phyloP scores from a whole-genome alignment of 768 basidiomycete genomes.

The Hygrophoropsis aurantiaca region DNA sequence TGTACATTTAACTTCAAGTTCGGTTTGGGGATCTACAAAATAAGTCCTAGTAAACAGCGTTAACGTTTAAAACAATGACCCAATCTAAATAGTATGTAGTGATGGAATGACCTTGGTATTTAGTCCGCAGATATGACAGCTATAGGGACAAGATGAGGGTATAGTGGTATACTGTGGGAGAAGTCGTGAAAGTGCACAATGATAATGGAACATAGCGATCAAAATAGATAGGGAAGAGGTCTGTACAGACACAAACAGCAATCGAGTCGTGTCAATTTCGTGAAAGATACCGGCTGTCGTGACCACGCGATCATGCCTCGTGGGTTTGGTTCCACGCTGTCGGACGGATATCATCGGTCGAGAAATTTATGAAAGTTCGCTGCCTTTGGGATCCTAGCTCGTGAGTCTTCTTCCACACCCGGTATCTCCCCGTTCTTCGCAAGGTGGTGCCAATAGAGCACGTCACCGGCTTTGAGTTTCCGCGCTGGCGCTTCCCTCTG shows the following conservation, averaged over 20 bases:
- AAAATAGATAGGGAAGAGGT: constrained; percentile 28
- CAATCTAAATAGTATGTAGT: constrained; percentile 19
- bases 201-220: constrained; percentile 22
- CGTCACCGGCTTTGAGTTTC: constrained; percentile 56
- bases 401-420: constrained; percentile 60
- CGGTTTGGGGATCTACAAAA: constrained; percentile 19
- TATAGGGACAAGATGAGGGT: constrained; percentile 32
- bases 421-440: constrained; percentile 70
- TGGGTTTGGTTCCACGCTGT: constrained; percentile 7
- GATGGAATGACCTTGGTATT: constrained; percentile 17
- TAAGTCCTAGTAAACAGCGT: constrained; percentile 8
- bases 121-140: constrained; percentile 20
- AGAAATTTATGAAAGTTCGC: constrained; percentile 10
- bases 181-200: constrained; percentile 25
- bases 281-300: constrained; percentile 1
- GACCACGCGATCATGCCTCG: too few relatives aligned
- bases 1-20: constrained; percentile 4
- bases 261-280: constrained; percentile 9
- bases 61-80: constrained; percentile 10
- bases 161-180: constrained; percentile 31
- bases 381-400: constrained; percentile 38
- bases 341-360: constrained; percentile 25
- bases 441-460: constrained; percentile 78
- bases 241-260: constrained; percentile 6
- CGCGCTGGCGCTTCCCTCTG: constrained; percentile 40